These are phyloP conservation scores for Teunomyces tritomae DNA, from an alignment of 805 yeast genomes.

Conservation along the genomic window DNA sequence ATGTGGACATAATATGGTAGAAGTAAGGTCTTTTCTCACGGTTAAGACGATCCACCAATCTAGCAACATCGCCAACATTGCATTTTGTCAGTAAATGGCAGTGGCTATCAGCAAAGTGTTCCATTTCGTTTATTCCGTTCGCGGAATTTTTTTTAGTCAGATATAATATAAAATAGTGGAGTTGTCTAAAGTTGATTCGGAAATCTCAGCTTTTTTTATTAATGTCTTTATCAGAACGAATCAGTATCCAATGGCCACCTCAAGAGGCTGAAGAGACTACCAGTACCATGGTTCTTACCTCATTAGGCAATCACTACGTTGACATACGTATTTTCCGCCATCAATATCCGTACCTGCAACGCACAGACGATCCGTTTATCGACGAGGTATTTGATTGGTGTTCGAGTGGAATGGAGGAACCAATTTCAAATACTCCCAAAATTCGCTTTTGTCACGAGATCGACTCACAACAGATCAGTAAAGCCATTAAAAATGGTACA, in stretches of 20 bases:
- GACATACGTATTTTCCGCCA: slow-evolving; percentile 38
- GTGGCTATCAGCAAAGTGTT: not conserved
- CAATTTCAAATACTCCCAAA: slow-evolving; percentile 31
- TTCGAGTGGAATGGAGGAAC: slow-evolving; percentile 49
- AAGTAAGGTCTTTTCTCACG: not conserved
- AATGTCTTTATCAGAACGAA: slow-evolving; percentile 44
- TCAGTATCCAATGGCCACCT: slow-evolving; percentile 54
- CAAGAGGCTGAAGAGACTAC: slow-evolving; percentile 41
- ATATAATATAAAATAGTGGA: too few species aligned
- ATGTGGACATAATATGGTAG: slow-evolving; percentile 38
- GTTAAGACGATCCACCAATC: not conserved
- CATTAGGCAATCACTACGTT: slow-evolving; percentile 45
- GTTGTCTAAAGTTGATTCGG: too few species aligned
- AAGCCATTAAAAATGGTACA: slow-evolving; percentile 25
- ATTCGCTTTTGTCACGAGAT: slow-evolving; percentile 42
- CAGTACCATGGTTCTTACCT: slow-evolving; percentile 46
- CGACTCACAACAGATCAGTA: slow-evolving; percentile 37
- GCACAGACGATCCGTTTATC: slow-evolving; percentile 9
- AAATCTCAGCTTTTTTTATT: too few species aligned
- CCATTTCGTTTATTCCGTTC: not conserved
- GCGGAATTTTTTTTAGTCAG: not conserved
- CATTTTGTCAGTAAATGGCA: not conserved
- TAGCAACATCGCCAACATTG: not conserved
- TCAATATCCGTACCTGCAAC: slow-evolving; percentile 5
- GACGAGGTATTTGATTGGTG: slow-evolving; percentile 52